Percentiles rank a stretch among this genome's conserved stretches.
Evolutionary conservation across 805 yeast genomes (phyloP).

Genomic region (Saccharomycopsis guyanensis): DNA sequence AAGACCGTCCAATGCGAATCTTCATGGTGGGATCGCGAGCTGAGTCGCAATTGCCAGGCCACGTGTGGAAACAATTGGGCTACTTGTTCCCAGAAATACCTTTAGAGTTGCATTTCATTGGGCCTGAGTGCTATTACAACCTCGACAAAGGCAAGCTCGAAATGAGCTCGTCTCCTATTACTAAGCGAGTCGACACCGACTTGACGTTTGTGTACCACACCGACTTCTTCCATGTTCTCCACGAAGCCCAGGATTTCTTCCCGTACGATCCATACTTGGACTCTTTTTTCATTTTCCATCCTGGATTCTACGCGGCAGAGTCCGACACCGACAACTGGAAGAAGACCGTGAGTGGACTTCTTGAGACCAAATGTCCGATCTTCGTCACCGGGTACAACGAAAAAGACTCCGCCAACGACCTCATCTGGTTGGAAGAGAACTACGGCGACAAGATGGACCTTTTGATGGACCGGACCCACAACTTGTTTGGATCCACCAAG

Average conservation of each 20-base stretch:
- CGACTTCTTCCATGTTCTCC: conserved; percentile 82
- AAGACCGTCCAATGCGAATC: conserved; percentile 82
- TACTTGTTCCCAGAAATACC: conserved; percentile 75
- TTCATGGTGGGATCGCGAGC: conserved; percentile 89
- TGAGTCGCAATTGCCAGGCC: conserved; percentile 89
- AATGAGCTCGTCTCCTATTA: conserved; percentile 55
- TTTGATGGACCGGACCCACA: conserved; percentile 64
- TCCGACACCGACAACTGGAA: conserved; percentile 82
- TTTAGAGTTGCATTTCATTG: conserved; percentile 85
- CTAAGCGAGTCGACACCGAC: conserved; percentile 65
- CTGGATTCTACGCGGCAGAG: conserved; percentile 84
- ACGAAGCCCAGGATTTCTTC: conserved; percentile 89
- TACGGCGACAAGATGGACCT: conserved; percentile 75
- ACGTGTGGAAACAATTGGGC: conserved; percentile 90
- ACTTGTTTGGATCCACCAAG: conserved; percentile 77
- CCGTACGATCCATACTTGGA: conserved; percentile 98
- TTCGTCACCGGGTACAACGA: conserved; percentile 87
- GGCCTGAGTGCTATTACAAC: conserved; percentile 86
- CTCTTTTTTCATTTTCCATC: conserved; percentile 89
- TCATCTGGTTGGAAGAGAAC: conserved; percentile 57
- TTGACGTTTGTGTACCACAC: conserved; percentile 77
- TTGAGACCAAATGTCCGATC: conserved; percentile 90
- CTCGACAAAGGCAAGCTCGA: conserved; percentile 56
- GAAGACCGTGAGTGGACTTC: conserved; percentile 73
- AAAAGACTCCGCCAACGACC: conserved; percentile 61